phyloP scores from a whole-genome alignment of 805 yeast species.

The Yamadazyma paraphyllophila region DNA sequence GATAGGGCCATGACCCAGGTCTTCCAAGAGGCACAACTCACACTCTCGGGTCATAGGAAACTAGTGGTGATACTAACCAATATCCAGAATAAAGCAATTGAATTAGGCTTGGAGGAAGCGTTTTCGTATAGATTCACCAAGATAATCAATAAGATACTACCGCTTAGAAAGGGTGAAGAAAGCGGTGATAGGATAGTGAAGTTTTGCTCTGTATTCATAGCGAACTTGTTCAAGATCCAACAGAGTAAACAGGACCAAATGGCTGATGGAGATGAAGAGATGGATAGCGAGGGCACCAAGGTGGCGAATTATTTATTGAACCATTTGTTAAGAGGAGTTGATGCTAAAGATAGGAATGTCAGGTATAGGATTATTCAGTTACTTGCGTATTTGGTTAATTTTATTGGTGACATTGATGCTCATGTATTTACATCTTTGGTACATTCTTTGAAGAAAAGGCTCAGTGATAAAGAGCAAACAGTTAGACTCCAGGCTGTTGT shows the following conservation, averaged over 20 bases:
- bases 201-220: constrained; percentile 59
- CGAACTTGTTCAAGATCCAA: constrained; percentile 35
- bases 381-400: constrained; percentile 66
- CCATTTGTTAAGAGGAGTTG: constrained; percentile 74
- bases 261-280: constrained; percentile 20
- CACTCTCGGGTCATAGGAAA: constrained; percentile 75
- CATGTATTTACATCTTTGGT: constrained; percentile 63
- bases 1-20: constrained; percentile 54
- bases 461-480: constrained; percentile 70
- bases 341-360: constrained; percentile 72
- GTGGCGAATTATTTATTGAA: constrained; percentile 52
- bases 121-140: constrained; percentile 62
- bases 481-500: constrained; percentile 84
- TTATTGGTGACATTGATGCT: constrained; percentile 72
- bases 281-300: constrained; percentile 19
- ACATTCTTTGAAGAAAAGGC: constrained; percentile 58
- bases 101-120: constrained; percentile 50
- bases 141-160: constrained; percentile 62
- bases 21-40: constrained; percentile 76
- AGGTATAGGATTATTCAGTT: constrained; percentile 78
- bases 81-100: constrained; percentile 54
- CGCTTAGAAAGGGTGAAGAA: constrained; percentile 64
- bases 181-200: constrained; percentile 77
- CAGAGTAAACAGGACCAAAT: constrained; percentile 6
- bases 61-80: constrained; percentile 62